phyloP scores from a whole-genome alignment of 140 eudicot genomes.

The Stevia rebaudiana region DNA sequence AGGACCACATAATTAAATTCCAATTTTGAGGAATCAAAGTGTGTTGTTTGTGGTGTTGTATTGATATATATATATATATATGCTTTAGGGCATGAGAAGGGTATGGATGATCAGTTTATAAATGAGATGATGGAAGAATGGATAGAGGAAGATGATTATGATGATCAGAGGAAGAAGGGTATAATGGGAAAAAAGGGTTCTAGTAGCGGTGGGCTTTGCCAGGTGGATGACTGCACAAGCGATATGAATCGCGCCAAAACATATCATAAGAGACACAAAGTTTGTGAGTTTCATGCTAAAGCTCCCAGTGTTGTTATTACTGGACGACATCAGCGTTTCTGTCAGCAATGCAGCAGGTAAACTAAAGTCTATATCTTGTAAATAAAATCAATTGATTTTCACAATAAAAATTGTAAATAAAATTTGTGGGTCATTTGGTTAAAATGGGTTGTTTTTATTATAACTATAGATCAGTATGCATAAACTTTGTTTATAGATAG shows the following conservation, averaged over 20 bases:
- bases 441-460: no score
- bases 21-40: constrained; percentile 10
- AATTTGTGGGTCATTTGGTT: no score
- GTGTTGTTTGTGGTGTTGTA: not conserved
- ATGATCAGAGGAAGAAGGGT: constrained; percentile 45
- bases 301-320: constrained; percentile 48
- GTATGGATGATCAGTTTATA: constrained; percentile 32
- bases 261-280: constrained; percentile 81
- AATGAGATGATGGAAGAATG: constrained; percentile 42
- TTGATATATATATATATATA: not conserved
- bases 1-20: constrained; percentile 11
- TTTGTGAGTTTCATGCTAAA: constrained; percentile 75
- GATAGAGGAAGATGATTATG: constrained; percentile 46
- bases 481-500: no score
- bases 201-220: constrained; percentile 47
- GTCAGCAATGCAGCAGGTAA: constrained; percentile 98
- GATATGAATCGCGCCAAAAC: constrained; percentile 58
- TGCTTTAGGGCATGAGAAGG: constrained; percentile 30
- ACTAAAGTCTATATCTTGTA: not conserved
- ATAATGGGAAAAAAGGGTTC: constrained; percentile 42
- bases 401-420: no score
- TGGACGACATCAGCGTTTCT: constrained; percentile 63
- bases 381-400: not conserved
- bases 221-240: constrained; percentile 54
- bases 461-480: no score